Conservation (phyloP, 176 grass and related monocot species). For the Thinopyrum elongatum region DNA sequence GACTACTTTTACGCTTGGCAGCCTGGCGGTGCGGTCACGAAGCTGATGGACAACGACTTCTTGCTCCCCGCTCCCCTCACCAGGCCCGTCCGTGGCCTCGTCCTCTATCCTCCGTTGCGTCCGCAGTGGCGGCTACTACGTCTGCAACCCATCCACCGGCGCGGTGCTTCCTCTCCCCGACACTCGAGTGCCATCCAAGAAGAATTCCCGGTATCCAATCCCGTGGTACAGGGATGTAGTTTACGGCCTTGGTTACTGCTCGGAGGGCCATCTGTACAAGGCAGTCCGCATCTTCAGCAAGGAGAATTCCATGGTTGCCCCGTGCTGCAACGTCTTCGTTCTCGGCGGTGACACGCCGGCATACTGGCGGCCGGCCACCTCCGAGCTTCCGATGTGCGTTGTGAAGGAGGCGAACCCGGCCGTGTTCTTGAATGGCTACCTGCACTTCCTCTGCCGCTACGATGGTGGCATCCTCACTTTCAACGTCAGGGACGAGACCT, state of each 20-base stretch:
- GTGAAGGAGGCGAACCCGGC: background rate
- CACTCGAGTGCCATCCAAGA: background rate
- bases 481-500: background rate
- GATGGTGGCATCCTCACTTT: background rate
- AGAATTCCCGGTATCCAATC: background rate
- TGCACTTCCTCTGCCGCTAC: background rate
- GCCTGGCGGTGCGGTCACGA: background rate
- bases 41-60: background rate
- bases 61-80: background rate
- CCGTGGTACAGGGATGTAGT: background rate
- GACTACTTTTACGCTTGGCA: background rate
- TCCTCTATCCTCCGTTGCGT: background rate
- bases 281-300: background rate
- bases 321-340: background rate
- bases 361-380: background rate
- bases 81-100: background rate
- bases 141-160: background rate
- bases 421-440: background rate
- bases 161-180: background rate
- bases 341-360: background rate
- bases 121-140: background rate
- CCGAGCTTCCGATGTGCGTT: background rate
- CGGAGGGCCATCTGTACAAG: background rate
- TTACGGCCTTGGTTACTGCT: background rate
- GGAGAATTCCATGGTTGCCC: background rate